These are phyloP conservation scores for Penicillium oxalicum DNA, from an alignment of 2,329 filamentous ascomycete species.

Conservation along the genomic window DNA sequence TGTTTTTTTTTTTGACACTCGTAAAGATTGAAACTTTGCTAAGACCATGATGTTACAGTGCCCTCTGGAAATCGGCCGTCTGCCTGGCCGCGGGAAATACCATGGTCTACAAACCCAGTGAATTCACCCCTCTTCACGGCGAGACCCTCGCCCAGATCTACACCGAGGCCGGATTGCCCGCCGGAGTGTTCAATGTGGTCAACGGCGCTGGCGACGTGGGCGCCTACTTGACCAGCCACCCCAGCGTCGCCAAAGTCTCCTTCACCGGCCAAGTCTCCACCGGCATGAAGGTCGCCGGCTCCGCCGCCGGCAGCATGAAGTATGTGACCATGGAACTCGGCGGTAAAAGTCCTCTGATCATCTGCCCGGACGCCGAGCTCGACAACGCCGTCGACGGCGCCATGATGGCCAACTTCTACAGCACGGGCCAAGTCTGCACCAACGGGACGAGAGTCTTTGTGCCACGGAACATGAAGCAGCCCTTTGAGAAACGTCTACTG, in stretches of 20 bases:
- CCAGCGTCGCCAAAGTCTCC: constrained; percentile 72
- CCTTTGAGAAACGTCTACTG: constrained; percentile 63
- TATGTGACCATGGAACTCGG: constrained; percentile 90
- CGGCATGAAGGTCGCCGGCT: constrained; percentile 71
- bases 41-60: constrained; percentile 32
- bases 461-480: constrained; percentile 56
- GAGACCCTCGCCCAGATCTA: constrained; percentile 70
- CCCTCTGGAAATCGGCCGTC: constrained; percentile 81
- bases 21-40: too few species aligned
- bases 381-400: constrained; percentile 79
- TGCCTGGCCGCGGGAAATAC: constrained; percentile 81
- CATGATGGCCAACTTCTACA: constrained; percentile 93
- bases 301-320: constrained; percentile 74
- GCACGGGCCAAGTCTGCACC: constrained; percentile 84
- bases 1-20: constrained; percentile 4
- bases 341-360: constrained; percentile 74
- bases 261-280: constrained; percentile 86
- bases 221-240: constrained; percentile 66
- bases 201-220: constrained; percentile 75
- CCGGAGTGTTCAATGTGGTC: constrained; percentile 81
- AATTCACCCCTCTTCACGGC: constrained; percentile 79
- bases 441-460: constrained; percentile 88
- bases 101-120: constrained; percentile 87
- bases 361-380: constrained; percentile 73
- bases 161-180: constrained; percentile 69